Base-by-base conservation (phyloP, 2,329 filamentous ascomycete genomes). In the Parafenestella ontariensis region DNA sequence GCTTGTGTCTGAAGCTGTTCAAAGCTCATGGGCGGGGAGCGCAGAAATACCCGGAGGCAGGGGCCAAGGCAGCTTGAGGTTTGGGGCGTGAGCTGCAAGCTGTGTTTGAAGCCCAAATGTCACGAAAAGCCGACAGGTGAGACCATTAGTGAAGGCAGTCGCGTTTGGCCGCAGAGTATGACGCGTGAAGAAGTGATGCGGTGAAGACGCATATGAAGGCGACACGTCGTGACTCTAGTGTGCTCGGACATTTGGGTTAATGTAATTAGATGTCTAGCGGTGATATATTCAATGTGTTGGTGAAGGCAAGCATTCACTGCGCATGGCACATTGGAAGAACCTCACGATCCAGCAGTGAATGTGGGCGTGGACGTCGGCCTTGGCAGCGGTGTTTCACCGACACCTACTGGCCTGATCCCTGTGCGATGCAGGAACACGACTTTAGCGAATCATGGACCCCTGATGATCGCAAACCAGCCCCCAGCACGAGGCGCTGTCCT, bases 121-220 rank as follows among this genome's bases (percentile, higher is more conserved):
- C 37, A 58, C 34, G 24, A 29, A n/a, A 42, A 26, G 17, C 18
- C 15, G 17, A 21, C 28, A 49, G 36, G 49, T 37, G 49, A 26
- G 41, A 21, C 33, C 37, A 52, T 41, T 18, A 9, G 44, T 20
- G 21, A 31, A 41, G 41, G 57, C 33, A 57, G 43, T 44, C 47
- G 56, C 52, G 50, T 50, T 47, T 53, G 34, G 24, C 8, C 15
- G 43, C 17, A 29, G 45, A 4, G 18, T 33, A 42, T 48, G 33
- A 51, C 43, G 51, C 45, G 58, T 37, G 21, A 29, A 28, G n/a
- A 31, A 33, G 43, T 24, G 29, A 20, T 21, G 40, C 37, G 34
- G 49, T 57, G 44, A 53, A 53, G 31, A 33, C 39, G 43, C 40
- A 39, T 46, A 49, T 56, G 49, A 56, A 29, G 43, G 28, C 36